Evolutionary conservation across 106 monocot species (phyloP), one percentile per base, ranked within the genome.

Genomic region (Vanilla planifolia): DNA sequence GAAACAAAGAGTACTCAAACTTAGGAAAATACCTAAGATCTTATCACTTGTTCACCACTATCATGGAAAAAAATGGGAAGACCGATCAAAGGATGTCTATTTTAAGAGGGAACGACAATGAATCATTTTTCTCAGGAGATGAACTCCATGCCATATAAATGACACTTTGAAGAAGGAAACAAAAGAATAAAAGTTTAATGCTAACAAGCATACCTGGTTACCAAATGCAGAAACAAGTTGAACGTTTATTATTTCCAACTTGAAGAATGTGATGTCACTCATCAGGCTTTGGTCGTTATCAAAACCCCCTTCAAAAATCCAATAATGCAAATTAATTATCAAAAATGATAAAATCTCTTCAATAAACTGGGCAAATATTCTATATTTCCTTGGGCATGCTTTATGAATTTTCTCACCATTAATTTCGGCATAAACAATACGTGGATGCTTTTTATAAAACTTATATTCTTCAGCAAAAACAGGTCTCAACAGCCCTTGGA

Each of bases 401-500:
- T 44, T 17, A 51, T 32, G 32, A 33, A 45, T 42, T 29, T 58
- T 13, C 16, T 3, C 60, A 60, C 66, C 55, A 61, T 53, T 9
- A 55, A 35, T 61, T 23, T 34, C 50, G 8, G 51, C 44, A 43
- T 65, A 56, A 76, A 16, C 36, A 46, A 51, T 66, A 11, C 27
- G 37, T 10, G 48, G 68, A 63, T 70, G 64, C 44, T 72, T 81
- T 33, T 51, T 51, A 51, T 56, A 40, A 59, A 74, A 66, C 61
- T 62, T 71, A 39, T 64, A 51, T 32, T 85, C 93, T 67, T 82
- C 79, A 39, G 61, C 8, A 82, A 89, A 77, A 29, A 74, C 79
- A 60, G 93, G 89, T 72, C 83, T 85, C n/a, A 94, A 33, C 34
- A 80, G 61, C 71, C 93, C 89, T 74, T 85, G 76, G 21, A 94